A percentile compares a stretch with the other conserved stretches of the same genome.
phyloP scores from a whole-genome alignment of 352 stramenopile genomes.

The Pythium volutum region DNA sequence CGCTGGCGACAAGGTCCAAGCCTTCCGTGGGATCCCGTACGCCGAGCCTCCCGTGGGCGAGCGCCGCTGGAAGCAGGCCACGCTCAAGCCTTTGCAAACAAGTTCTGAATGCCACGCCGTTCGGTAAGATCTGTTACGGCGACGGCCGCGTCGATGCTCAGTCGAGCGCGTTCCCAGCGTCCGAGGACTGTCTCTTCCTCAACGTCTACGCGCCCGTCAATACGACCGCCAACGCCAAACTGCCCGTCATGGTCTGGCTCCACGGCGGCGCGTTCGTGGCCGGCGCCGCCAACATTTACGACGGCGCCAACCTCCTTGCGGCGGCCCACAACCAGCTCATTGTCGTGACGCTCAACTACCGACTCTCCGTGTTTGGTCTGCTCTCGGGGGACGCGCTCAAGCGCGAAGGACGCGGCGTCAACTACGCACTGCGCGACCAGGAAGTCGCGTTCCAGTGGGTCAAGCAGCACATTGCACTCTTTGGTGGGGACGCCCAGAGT shows the following conservation, averaged over 20 bases:
- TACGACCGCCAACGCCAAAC: slow-evolving; percentile 22
- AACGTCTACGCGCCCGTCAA: slow-evolving; percentile 32
- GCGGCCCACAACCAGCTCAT: slow-evolving; percentile 25
- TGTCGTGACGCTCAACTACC: slow-evolving; percentile 39
- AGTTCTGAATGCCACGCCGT: slow-evolving; percentile 11
- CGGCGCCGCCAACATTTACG: slow-evolving; percentile 10
- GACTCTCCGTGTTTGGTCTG: slow-evolving; percentile 5
- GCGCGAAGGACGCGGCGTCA: slow-evolving; percentile 9
- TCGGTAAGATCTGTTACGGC: slow-evolving; percentile 9
- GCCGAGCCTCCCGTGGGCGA: slow-evolving; percentile 13
- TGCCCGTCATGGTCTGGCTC: slow-evolving; percentile 35
- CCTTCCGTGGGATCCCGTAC: slow-evolving; percentile 18
- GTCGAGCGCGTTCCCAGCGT: background rate
- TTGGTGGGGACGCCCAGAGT: slow-evolving; percentile 32
- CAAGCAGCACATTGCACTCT: slow-evolving; percentile 34
- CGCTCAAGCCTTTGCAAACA: background rate
- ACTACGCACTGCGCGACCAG: slow-evolving; percentile 28
- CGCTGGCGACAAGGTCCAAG: background rate
- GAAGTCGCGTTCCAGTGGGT: slow-evolving; percentile 33
- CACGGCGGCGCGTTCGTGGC: slow-evolving; percentile 31
- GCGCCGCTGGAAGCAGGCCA: slow-evolving; percentile 9
- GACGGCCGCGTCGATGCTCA: slow-evolving; percentile 4
- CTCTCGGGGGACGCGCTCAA: background rate
- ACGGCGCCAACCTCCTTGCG: slow-evolving; percentile 7
- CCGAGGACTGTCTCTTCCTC: slow-evolving; percentile 40